A percentile compares a stretch with the other conserved stretches of the same genome.
phyloP scores from a whole-genome alignment of 805 yeast species.

The Lachancea sp. region DNA sequence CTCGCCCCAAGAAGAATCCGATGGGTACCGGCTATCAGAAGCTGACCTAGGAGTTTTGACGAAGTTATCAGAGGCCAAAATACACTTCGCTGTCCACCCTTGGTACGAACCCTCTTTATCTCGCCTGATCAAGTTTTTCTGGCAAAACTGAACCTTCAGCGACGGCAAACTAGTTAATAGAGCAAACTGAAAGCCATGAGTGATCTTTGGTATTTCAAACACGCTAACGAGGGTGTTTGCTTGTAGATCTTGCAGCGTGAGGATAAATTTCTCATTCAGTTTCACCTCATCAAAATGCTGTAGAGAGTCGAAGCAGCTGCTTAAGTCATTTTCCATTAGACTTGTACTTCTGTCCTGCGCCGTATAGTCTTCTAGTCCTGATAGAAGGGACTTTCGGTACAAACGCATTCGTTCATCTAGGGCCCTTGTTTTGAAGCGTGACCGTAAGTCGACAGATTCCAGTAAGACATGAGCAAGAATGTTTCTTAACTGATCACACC shows the following conservation, averaged over 20 bases:
- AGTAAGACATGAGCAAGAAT: conserved; percentile 53
- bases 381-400: conserved; percentile 40
- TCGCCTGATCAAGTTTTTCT: background rate
- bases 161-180: conserved; percentile 12
- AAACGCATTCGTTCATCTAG: conserved; percentile 52
- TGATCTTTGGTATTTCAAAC: conserved; percentile 1
- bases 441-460: conserved; percentile 47
- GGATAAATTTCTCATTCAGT: background rate
- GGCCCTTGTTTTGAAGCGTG: conserved; percentile 45
- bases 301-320: background rate
- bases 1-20: conserved; percentile 55
- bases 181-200: conserved; percentile 10
- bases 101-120: background rate
- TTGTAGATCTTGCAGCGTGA: background rate
- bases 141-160: conserved; percentile 1
- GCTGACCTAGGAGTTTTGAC: conserved; percentile 48
- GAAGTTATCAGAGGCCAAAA: conserved; percentile 37
- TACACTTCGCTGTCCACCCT: conserved; percentile 32
- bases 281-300: background rate
- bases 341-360: conserved; percentile 23
- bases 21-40: conserved; percentile 30
- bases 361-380: conserved; percentile 51
- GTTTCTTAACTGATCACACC: conserved; percentile 86
- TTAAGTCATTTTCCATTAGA: background rate
- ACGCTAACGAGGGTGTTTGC: background rate